phyloP scores from a whole-genome alignment of 1,284 basidiomycete genomes.

The Leucoagaricus sp. region DNA sequence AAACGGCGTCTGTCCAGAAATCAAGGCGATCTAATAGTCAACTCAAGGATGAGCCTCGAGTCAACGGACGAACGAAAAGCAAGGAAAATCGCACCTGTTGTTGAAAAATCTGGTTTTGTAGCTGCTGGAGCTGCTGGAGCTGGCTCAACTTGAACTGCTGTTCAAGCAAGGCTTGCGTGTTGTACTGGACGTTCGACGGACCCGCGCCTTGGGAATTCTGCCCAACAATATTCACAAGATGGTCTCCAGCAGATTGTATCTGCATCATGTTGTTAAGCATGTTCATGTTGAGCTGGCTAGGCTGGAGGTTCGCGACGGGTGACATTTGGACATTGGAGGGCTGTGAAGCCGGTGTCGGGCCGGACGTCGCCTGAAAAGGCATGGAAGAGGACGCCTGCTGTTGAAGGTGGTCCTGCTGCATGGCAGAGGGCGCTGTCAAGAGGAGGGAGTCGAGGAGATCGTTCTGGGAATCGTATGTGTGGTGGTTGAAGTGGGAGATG shows the following conservation, averaged over 20 bases:
- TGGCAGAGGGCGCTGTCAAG: slow-evolving; percentile 13
- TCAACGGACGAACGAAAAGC: slow-evolving; percentile 11
- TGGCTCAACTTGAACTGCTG: slow-evolving; percentile 74
- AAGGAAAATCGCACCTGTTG: slow-evolving; percentile 62
- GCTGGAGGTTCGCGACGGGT: slow-evolving; percentile 21
- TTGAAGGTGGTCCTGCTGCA: slow-evolving; percentile 13
- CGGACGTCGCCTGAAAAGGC: slow-evolving; percentile 4
- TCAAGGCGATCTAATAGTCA: slow-evolving; percentile 63
- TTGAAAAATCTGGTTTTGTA: slow-evolving; percentile 82
- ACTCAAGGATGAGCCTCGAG: slow-evolving; percentile 9
- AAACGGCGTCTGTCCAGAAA: slow-evolving; percentile 50
- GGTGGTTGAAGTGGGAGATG: slow-evolving; percentile 7
- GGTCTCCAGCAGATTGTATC: slow-evolving; percentile 24
- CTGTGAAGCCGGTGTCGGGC: slow-evolving; percentile 8
- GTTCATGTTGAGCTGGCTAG: slow-evolving; percentile 42
- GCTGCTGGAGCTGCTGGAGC: slow-evolving; percentile 74
- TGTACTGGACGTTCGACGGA: slow-evolving; percentile 5
- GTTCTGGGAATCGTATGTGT: slow-evolving; percentile 5
- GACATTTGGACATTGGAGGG: slow-evolving; percentile 2
- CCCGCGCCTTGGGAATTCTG: slow-evolving; percentile 11
- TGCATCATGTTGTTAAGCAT: slow-evolving; percentile 52
- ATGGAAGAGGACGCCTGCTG: slow-evolving; percentile 4
- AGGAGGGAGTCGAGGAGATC: slow-evolving; percentile 18
- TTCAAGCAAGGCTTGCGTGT: slow-evolving; percentile 30
- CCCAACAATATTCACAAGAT: slow-evolving; percentile 17